phyloP scores from a whole-genome alignment of 2,329 filamentous ascomycete species.

The Aspergillus sp. region DNA sequence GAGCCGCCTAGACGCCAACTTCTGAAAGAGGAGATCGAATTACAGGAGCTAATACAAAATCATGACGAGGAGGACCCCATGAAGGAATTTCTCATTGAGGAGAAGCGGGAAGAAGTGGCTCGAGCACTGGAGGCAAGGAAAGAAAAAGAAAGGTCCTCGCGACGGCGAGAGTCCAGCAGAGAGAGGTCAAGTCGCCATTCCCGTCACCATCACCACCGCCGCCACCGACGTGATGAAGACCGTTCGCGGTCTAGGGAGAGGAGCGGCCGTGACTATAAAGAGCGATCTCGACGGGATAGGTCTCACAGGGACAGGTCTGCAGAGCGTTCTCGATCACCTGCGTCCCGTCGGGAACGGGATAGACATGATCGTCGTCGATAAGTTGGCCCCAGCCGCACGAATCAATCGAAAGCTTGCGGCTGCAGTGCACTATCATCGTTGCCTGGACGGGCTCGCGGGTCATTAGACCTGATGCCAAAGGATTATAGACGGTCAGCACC shows the following conservation, averaged over 20 bases:
- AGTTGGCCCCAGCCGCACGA: conserved; percentile 2
- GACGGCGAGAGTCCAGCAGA: conserved; percentile 32
- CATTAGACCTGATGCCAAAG: not conserved
- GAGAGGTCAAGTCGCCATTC: conserved; percentile 46
- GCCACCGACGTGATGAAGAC: conserved; percentile 37
- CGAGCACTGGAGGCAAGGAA: conserved; percentile 63
- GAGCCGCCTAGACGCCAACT: conserved; percentile 56
- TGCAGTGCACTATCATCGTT: not conserved
- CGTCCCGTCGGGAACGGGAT: conserved; percentile 28
- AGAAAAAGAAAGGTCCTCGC: conserved; percentile 46
- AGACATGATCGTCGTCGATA: conserved; percentile 34
- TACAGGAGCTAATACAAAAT: conserved; percentile 71
- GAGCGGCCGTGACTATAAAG: conserved; percentile 29
- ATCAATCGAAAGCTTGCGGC: not conserved
- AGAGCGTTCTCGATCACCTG: conserved; percentile 31
- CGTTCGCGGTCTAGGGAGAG: conserved; percentile 33
- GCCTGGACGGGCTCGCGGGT: not conserved
- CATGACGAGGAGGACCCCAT: conserved; percentile 97
- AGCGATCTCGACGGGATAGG: conserved; percentile 28
- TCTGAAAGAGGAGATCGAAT: conserved; percentile 78
- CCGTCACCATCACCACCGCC: conserved; percentile 48
- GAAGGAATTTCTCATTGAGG: conserved; percentile 84
- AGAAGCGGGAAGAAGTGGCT: conserved; percentile 87
- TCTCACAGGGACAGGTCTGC: conserved; percentile 28
- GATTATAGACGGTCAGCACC: not conserved